Evolutionary conservation across 495 filamentous ascomycete genomes (phyloP).

Genomic region (Aspergillus coremiiformis): DNA sequence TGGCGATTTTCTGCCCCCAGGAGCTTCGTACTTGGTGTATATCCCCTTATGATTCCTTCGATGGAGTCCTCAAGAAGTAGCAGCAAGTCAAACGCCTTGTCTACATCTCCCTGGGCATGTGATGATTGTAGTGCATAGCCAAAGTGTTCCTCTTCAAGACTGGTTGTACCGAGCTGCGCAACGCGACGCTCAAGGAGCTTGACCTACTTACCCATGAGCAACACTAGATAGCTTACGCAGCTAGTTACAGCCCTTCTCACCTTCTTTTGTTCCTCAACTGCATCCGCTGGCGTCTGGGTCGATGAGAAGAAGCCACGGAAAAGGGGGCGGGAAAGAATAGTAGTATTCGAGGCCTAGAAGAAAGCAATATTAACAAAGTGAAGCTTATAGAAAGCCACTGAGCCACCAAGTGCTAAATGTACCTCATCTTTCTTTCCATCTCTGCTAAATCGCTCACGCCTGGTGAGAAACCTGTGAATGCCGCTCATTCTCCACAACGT

Average conservation of each 20-base stretch:
- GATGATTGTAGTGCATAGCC: slow-evolving; percentile 59
- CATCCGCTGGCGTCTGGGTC: slow-evolving; percentile 10
- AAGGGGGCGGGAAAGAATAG: slow-evolving; percentile 22
- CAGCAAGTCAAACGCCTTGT: slow-evolving; percentile 70
- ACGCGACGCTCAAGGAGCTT: slow-evolving; percentile 30
- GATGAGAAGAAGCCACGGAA: slow-evolving; percentile 32
- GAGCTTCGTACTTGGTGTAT: slow-evolving; percentile 61
- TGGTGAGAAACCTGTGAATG: slow-evolving; percentile 63
- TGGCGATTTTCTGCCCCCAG: slow-evolving; percentile 82
- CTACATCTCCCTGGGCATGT: slow-evolving; percentile 60
- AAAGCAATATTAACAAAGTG: slow-evolving; percentile 13
- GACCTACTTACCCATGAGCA: slow-evolving; percentile 19
- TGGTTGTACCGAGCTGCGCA: slow-evolving; percentile 27
- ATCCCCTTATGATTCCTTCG: slow-evolving; percentile 68
- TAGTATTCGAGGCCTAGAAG: slow-evolving; percentile 18
- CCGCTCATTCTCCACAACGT: slow-evolving; percentile 42
- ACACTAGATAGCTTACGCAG: neutral
- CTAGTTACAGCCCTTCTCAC: slow-evolving; percentile 11
- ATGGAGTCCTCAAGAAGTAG: slow-evolving; percentile 69
- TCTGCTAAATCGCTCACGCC: slow-evolving; percentile 57
- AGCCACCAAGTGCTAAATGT: neutral
- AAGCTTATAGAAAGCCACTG: neutral
- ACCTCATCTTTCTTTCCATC: slow-evolving; percentile 48
- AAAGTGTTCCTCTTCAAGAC: slow-evolving; percentile 46
- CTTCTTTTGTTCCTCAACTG: slow-evolving; percentile 35